Conservation (phyloP, 768 basidiomycete genomes). For the Filobasidium wieringae region DNA sequence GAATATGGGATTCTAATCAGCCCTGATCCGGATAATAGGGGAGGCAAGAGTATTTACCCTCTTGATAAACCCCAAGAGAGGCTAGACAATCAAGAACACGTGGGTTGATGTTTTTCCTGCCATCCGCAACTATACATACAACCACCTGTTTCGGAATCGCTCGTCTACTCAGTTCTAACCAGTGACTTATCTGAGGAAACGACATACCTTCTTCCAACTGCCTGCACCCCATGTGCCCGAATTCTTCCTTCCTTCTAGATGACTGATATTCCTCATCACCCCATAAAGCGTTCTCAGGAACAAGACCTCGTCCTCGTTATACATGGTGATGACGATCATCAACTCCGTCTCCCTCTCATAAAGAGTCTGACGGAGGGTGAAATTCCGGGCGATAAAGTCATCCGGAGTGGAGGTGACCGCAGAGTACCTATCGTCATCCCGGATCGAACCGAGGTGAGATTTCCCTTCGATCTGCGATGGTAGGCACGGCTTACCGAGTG, state of each 20-base stretch:
- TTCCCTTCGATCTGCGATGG: not conserved
- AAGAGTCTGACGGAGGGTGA: slow-evolving; percentile 72
- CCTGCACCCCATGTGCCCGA: slow-evolving; percentile 95
- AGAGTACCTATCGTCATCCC: slow-evolving; percentile 79
- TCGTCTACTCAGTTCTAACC: not conserved
- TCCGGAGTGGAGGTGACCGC: slow-evolving; percentile 91
- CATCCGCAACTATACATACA: slow-evolving; percentile 81
- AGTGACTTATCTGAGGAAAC: not conserved
- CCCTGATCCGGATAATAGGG: not conserved
- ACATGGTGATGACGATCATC: slow-evolving; percentile 93
- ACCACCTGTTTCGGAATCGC: slow-evolving; percentile 48
- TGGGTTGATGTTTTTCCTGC: slow-evolving; percentile 70
- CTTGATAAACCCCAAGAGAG: slow-evolving; percentile 37
- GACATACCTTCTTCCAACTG: slow-evolving; percentile 75
- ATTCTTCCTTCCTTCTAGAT: slow-evolving; percentile 70
- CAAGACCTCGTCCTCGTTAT: slow-evolving; percentile 79
- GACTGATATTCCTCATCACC: slow-evolving; percentile 84
- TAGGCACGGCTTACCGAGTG: not conserved
- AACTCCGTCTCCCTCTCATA: slow-evolving; percentile 73
- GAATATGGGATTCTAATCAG: slow-evolving; percentile 4
- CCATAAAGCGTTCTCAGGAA: slow-evolving; percentile 87
- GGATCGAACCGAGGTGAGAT: not conserved
- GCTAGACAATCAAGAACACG: slow-evolving; percentile 38
- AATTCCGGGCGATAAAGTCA: slow-evolving; percentile 71
- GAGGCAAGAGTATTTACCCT: slow-evolving; percentile 20